These are phyloP conservation scores for Starmerella floris DNA, from an alignment of 805 yeast genomes.

Conservation along the genomic window DNA sequence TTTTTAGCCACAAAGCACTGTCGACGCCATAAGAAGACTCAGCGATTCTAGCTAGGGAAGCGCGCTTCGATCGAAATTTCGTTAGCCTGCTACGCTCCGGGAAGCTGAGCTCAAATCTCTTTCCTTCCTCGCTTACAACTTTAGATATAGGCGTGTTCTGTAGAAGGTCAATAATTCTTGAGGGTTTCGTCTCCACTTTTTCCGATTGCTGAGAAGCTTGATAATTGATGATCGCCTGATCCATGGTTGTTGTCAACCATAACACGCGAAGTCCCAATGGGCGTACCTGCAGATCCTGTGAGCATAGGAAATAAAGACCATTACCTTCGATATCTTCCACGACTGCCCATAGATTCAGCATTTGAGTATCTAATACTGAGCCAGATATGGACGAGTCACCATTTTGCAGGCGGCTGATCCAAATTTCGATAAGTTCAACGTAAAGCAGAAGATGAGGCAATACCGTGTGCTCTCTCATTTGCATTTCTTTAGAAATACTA, in stretches of 20 bases:
- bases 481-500: background rate
- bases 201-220: conserved; percentile 20
- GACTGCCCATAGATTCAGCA: conserved; percentile 48
- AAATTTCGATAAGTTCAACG: conserved; percentile 63
- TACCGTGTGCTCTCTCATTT: background rate
- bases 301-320: conserved; percentile 80
- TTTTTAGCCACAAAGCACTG: conserved; percentile 88
- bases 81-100: conserved; percentile 65
- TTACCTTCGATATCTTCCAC: conserved; percentile 94
- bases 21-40: conserved; percentile 92
- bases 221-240: conserved; percentile 57
- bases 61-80: conserved; percentile 46
- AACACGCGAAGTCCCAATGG: conserved; percentile 63
- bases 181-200: conserved; percentile 14
- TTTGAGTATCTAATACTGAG: conserved; percentile 11
- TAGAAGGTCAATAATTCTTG: conserved; percentile 48
- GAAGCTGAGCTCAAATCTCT: conserved; percentile 38
- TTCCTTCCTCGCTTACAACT: conserved; percentile 40
- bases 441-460: conserved; percentile 41
- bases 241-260: conserved; percentile 72
- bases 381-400: conserved; percentile 17
- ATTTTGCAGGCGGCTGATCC: conserved; percentile 38
- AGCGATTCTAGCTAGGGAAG: conserved; percentile 61
- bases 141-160: conserved; percentile 57
- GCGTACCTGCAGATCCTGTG: conserved; percentile 68